These are phyloP conservation scores for Tubosaeta sp. DNA, from an alignment of 768 basidiomycete species.

Conservation along the genomic window DNA sequence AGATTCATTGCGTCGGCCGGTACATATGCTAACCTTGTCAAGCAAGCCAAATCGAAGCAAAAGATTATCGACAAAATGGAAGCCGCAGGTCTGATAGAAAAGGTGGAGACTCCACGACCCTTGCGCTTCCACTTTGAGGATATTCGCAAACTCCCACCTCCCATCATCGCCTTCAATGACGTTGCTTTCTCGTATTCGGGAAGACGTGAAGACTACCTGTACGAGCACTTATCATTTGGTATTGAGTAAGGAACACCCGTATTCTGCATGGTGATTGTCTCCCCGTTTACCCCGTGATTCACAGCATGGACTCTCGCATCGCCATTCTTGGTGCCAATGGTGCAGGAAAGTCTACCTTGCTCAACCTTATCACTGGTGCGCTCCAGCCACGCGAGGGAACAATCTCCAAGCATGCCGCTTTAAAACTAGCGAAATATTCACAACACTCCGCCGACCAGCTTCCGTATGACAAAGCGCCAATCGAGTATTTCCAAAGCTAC, in stretches of 20 bases:
- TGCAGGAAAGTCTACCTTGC: conserved; percentile 88
- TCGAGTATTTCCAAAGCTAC: conserved; percentile 88
- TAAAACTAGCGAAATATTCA: conserved; percentile 97
- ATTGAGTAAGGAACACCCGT: conserved; percentile 70
- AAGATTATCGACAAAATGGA: conserved; percentile 99
- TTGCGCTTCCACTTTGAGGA: conserved; percentile 97
- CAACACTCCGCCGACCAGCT: conserved; percentile 99
- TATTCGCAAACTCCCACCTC: conserved; percentile 87
- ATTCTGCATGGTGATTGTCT: conserved; percentile 2
- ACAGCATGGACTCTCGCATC: conserved; percentile 88
- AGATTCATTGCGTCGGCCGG: conserved; percentile 99
- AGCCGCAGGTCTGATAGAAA: conserved; percentile 94
- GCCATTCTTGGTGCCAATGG: conserved; percentile 97
- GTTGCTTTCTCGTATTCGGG: conserved; percentile 97
- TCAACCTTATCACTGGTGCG: conserved; percentile 81
- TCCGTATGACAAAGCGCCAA: conserved; percentile 84
- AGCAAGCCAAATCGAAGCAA: conserved; percentile 98
- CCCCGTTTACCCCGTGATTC: conserved; percentile 5
- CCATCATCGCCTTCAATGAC: conserved; percentile 92
- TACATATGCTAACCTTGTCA: conserved; percentile 98
- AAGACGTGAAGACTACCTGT: conserved; percentile 81
- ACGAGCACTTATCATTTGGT: conserved; percentile 89
- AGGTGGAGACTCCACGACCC: conserved; percentile 68
- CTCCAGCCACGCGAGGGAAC: conserved; percentile 83
- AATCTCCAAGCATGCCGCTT: conserved; percentile 78